Base-by-base conservation (phyloP, 495 filamentous ascomycete genomes). In the Trichoderma reesei region DNA sequence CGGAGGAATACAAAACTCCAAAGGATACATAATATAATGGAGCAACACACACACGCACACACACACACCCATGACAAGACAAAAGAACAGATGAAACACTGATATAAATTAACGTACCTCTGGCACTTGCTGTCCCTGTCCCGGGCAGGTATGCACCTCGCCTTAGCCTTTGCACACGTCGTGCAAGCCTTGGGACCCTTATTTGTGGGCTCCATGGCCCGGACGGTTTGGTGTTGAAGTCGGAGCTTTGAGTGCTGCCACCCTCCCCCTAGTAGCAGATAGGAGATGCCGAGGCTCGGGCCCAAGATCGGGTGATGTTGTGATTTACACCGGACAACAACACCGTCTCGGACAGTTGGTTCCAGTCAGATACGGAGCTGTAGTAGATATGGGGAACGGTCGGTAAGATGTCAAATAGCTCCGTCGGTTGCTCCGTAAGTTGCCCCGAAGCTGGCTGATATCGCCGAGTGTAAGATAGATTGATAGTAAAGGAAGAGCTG, bases 131-230 rank as follows among this genome's bases (percentile, higher is more conserved):
- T 59, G 10, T 60, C 33, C 11, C 8, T 41, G 10, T 36, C 34
- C 13, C 64, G 67, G 5, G 64, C 67, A 26, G 67, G 56, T 5
- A 68, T 66, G 38, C 67, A 68, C 41, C 67, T 34, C 26, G 65
- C 26, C 34, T 68, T 68, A 38, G 67, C 67, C 42, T 62, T 64
- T 20, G 67, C 67, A 26, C 67, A 68, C n/a, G 65, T 66, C n/a
- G 60, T 56, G 41, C 67, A 68, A n/a, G 67, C 67, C 51, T 41
- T 37, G 13, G 67, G 65, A 5, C 67, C 61, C 37, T 64, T 64
- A 54, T 64, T 65, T 26, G 41, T 60, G 20, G 41, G 13, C 7
- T 54, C 46, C n/a, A 39, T 36, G 3, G 48, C 44, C 44, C n/a
- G 37, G n/a, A 42, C 44, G 44, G 56, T 8, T 26, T 60, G 18